A percentile compares a stretch with the other conserved stretches of the same genome.
phyloP scores from a whole-genome alignment of 352 stramenopile genomes.

The Nothophytophthora sp. region DNA sequence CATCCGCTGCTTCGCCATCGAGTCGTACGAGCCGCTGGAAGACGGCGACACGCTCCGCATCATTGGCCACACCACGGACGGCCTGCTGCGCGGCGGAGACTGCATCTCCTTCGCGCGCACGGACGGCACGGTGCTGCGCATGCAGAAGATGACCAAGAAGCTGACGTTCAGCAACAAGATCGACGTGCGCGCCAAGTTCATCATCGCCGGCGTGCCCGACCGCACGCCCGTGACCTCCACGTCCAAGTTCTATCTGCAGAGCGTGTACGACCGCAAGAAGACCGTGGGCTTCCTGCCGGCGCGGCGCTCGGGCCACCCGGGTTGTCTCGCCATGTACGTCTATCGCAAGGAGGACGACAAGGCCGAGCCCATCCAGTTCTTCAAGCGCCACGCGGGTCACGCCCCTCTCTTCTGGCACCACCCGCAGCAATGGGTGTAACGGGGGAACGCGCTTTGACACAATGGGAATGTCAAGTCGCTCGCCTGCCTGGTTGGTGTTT shows the following conservation, averaged over 20 bases:
- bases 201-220: slow-evolving; percentile 64
- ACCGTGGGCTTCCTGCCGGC: slow-evolving; percentile 62
- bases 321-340: slow-evolving; percentile 61
- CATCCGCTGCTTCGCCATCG: slow-evolving; percentile 40
- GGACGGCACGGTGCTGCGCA: slow-evolving; percentile 56
- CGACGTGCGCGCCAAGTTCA: slow-evolving; percentile 64
- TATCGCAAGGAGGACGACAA: slow-evolving; percentile 55
- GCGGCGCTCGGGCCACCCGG: slow-evolving; percentile 29
- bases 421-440: slow-evolving; percentile 27
- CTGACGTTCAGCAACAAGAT: slow-evolving; percentile 68
- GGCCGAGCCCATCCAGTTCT: slow-evolving; percentile 67
- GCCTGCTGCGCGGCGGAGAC: slow-evolving; percentile 55
- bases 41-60: slow-evolving; percentile 54
- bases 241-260: slow-evolving; percentile 74
- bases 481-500: neutral
- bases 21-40: slow-evolving; percentile 30
- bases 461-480: slow-evolving; percentile 13
- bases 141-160: slow-evolving; percentile 67
- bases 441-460: neutral
- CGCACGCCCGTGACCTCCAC: slow-evolving; percentile 57
- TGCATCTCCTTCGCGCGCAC: slow-evolving; percentile 58
- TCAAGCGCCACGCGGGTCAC: slow-evolving; percentile 36
- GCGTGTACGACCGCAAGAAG: slow-evolving; percentile 68
- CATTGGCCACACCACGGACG: slow-evolving; percentile 60
- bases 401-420: slow-evolving; percentile 14